Evolutionary conservation across 169 alveolate species (phyloP).

Genomic region (Haemoproteus tartakovskyi): DNA sequence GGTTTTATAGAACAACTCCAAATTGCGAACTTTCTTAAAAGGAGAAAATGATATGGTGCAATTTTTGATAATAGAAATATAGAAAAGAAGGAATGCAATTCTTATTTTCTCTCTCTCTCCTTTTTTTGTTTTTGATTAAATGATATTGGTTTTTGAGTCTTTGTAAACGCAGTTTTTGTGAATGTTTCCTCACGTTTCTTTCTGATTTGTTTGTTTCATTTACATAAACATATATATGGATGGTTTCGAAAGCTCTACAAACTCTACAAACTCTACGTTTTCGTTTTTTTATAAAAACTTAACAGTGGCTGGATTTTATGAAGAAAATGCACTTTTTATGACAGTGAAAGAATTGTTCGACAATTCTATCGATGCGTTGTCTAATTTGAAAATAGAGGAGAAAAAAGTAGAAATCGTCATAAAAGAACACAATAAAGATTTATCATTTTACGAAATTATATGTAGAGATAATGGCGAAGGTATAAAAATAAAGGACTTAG

Average conservation of each 20-base stretch:
- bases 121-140: background rate
- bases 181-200: too few species aligned
- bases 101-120: too few species aligned
- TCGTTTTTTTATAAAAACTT: conserved; percentile 59
- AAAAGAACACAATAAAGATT: conserved; percentile 28
- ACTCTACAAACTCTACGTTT: conserved; percentile 37
- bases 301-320: conserved; percentile 63
- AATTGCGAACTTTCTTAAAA: too few species aligned
- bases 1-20: too few species aligned
- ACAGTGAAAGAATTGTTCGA: conserved; percentile 66
- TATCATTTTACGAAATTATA: conserved; percentile 40
- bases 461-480: conserved; percentile 68
- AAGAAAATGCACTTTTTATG: conserved; percentile 64
- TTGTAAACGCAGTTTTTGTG: too few species aligned
- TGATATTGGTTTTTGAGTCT: too few species aligned
- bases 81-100: too few species aligned
- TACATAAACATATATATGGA: background rate
- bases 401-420: conserved; percentile 34
- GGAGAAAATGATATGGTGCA: too few species aligned
- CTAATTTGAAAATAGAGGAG: conserved; percentile 3
- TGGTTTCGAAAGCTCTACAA: conserved; percentile 3
- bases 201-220: background rate
- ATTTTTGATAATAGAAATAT: too few species aligned
- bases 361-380: conserved; percentile 53
- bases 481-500: conserved; percentile 43